A percentile compares a stretch with the other conserved stretches of the same genome.
Conservation (phyloP, 2,329 filamentous ascomycete genomes). For the Fusarium miscanthi region DNA sequence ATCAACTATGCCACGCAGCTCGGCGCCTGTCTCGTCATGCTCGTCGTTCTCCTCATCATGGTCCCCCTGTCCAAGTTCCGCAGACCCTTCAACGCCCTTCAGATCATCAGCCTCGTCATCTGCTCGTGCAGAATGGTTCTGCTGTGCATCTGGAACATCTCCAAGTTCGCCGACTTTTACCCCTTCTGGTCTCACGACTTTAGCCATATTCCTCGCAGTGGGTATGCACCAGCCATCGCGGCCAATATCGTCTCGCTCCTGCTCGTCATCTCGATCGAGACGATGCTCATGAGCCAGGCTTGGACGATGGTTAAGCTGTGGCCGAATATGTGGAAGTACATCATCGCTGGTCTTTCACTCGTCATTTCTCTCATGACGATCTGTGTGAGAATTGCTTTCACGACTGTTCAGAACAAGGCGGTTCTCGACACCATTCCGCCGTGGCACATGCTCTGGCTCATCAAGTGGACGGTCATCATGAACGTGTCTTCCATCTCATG, state of each 20-base stretch:
- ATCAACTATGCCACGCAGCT: conserved; percentile 79
- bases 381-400: conserved; percentile 49
- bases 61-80: conserved; percentile 73
- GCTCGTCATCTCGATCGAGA: conserved; percentile 58
- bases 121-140: conserved; percentile 70
- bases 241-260: conserved; percentile 57
- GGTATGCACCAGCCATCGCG: conserved; percentile 53
- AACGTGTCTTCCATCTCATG: conserved; percentile 59
- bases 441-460: conserved; percentile 50
- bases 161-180: conserved; percentile 71
- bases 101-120: conserved; percentile 68
- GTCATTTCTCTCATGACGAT: conserved; percentile 50
- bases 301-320: conserved; percentile 65
- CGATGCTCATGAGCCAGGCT: conserved; percentile 63
- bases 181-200: conserved; percentile 66
- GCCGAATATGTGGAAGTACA: conserved; percentile 51
- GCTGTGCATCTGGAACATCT: conserved; percentile 68
- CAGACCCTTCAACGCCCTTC: conserved; percentile 73
- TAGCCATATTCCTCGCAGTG: conserved; percentile 55
- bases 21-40: conserved; percentile 73
- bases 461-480: conserved; percentile 52
- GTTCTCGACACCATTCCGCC: conserved; percentile 44
- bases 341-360: conserved; percentile 48
- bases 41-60: conserved; percentile 73
- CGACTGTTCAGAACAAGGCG: conserved; percentile 51